phyloP scores from a whole-genome alignment of 2,329 filamentous ascomycete genomes.

The Scedosporium boydii region DNA sequence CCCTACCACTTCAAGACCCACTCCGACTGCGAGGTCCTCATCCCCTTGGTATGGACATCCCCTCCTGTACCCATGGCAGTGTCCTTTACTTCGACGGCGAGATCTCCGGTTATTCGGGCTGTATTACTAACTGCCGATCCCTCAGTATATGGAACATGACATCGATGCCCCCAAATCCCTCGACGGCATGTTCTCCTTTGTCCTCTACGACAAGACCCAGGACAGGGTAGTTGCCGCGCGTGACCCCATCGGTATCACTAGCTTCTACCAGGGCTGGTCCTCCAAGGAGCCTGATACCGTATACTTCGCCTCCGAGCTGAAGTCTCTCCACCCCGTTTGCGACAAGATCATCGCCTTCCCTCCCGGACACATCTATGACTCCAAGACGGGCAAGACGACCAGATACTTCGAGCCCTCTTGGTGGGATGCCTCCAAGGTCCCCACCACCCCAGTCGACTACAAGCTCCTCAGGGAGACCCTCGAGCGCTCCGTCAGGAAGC shows the following conservation, averaged over 20 bases:
- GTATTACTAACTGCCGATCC: background rate
- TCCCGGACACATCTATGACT: constrained; percentile 93
- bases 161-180: constrained; percentile 86
- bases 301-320: constrained; percentile 96
- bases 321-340: constrained; percentile 86
- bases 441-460: constrained; percentile 71
- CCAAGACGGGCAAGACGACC: constrained; percentile 73
- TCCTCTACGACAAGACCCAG: constrained; percentile 90
- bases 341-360: constrained; percentile 93
- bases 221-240: constrained; percentile 89
- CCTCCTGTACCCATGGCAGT: background rate
- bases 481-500: constrained; percentile 88
- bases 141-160: constrained; percentile 81
- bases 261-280: constrained; percentile 90
- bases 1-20: constrained; percentile 97
- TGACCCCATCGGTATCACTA: constrained; percentile 95
- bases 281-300: constrained; percentile 73
- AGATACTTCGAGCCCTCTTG: constrained; percentile 88
- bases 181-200: constrained; percentile 99
- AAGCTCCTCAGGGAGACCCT: constrained; percentile 72
- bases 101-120: no score
- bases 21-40: constrained; percentile 98
- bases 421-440: constrained; percentile 77
- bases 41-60: constrained; percentile 67
- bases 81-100: background rate